Conservation (phyloP, 1,284 basidiomycete genomes). For the Moesziomyces aphidis region DNA sequence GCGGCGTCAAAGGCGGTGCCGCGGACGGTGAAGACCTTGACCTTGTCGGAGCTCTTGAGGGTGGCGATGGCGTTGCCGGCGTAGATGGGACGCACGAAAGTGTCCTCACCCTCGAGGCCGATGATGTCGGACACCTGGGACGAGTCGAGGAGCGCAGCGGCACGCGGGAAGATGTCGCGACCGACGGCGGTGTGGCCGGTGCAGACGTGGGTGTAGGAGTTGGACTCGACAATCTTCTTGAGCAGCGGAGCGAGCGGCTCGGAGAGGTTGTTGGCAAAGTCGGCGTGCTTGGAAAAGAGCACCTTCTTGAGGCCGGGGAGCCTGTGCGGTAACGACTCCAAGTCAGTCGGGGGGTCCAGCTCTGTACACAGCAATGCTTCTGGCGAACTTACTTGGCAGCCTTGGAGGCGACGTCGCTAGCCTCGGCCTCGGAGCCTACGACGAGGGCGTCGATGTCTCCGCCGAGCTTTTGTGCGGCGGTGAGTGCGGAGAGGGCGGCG, state of each 20-base stretch:
- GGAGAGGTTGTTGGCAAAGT: slow-evolving; percentile 69
- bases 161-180: slow-evolving; percentile 82
- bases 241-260: slow-evolving; percentile 72
- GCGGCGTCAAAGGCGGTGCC: slow-evolving; percentile 89
- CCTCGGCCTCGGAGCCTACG: slow-evolving; percentile 79
- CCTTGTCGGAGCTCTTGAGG: slow-evolving; percentile 81
- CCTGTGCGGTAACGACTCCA: slow-evolving; percentile 57
- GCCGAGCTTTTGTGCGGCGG: slow-evolving; percentile 82
- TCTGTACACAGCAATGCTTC: too few relatives aligned
- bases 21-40: slow-evolving; percentile 96
- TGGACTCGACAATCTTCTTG: slow-evolving; percentile 70
- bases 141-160: slow-evolving; percentile 83
- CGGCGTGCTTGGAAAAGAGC: slow-evolving; percentile 69
- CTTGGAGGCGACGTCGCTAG: slow-evolving; percentile 78
- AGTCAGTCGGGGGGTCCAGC: not conserved
- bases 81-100: slow-evolving; percentile 94
- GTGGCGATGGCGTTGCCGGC: slow-evolving; percentile 98
- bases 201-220: slow-evolving; percentile 83
- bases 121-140: slow-evolving; percentile 87
- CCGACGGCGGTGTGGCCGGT: slow-evolving; percentile 81
- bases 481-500: slow-evolving; percentile 86
- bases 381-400: slow-evolving; percentile 78
- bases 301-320: slow-evolving; percentile 71
- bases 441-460: slow-evolving; percentile 91
- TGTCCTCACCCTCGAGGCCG: slow-evolving; percentile 80